Percentiles rank a stretch among this genome's conserved stretches.
Conservation (phyloP, 805 yeast species). For the Pichia heedii region DNA sequence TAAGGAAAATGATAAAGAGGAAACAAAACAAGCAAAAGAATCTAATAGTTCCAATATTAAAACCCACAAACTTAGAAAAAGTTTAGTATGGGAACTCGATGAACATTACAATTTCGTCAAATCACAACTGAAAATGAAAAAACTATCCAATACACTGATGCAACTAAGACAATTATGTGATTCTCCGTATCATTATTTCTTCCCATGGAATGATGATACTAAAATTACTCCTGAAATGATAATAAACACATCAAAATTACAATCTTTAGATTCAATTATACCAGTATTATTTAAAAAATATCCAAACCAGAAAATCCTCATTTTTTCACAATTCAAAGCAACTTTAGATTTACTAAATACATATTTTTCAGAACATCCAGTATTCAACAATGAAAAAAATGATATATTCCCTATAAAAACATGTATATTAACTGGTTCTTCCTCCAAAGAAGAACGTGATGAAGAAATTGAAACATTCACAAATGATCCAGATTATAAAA, state of each 20-base stretch:
- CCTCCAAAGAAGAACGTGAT: conserved; percentile 57
- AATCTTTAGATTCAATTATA: conserved; percentile 55
- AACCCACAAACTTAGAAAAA: conserved; percentile 3
- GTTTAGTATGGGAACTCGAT: conserved; percentile 4
- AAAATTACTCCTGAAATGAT: conserved; percentile 29
- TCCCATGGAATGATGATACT: conserved; percentile 56
- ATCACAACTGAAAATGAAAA: conserved; percentile 39
- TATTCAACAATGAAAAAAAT: conserved; percentile 31
- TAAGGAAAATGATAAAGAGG: neutral
- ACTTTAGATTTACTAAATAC: conserved; percentile 78
- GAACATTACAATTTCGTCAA: conserved; percentile 25
- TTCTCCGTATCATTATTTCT: conserved; percentile 76
- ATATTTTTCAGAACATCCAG: conserved; percentile 41
- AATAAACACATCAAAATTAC: conserved; percentile 64
- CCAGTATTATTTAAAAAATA: conserved; percentile 32
- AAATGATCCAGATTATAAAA: conserved; percentile 27
- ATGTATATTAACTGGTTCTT: conserved; percentile 51
- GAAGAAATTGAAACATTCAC: conserved; percentile 49
- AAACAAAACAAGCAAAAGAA: neutral
- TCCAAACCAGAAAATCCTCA: conserved; percentile 42
- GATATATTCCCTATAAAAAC: conserved; percentile 8
- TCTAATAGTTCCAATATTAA: conserved; percentile 2
- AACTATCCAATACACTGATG: conserved; percentile 63
- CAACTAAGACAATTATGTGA: conserved; percentile 79
- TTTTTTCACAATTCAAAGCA: conserved; percentile 85